These are phyloP conservation scores for Plasmodium malariae DNA, from an alignment of 169 alveolate species.

Conservation along the genomic window DNA sequence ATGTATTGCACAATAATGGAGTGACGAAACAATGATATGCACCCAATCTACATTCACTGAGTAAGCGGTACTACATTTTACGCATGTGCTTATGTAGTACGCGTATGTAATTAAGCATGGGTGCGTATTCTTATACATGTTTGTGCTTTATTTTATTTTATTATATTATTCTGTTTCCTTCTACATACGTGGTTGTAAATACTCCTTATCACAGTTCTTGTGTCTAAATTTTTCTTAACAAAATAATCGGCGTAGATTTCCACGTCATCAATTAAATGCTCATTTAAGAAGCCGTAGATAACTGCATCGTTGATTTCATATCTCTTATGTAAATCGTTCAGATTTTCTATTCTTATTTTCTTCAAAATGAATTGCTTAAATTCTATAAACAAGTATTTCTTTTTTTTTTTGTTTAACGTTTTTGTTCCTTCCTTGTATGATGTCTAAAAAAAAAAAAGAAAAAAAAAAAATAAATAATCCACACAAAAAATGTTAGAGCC, in stretches of 20 bases:
- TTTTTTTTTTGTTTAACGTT: constrained; percentile 41
- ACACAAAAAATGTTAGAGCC: background rate
- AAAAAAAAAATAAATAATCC: background rate
- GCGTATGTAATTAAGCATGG: background rate
- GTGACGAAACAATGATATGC: too few relatives aligned
- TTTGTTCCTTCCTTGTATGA: constrained; percentile 25
- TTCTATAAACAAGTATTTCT: constrained; percentile 61
- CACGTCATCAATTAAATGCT: constrained; percentile 41
- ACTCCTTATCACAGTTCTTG: background rate
- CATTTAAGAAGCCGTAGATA: constrained; percentile 42
- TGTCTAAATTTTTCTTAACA: constrained; percentile 38
- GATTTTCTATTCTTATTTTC: constrained; percentile 18
- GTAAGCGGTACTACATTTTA: too few relatives aligned
- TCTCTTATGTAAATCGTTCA: constrained; percentile 27
- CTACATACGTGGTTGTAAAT: constrained; percentile 31
- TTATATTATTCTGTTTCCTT: background rate
- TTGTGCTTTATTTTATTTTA: background rate
- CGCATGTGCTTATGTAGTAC: background rate
- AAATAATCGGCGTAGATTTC: constrained; percentile 64
- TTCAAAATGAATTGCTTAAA: constrained; percentile 55
- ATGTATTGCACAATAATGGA: background rate
- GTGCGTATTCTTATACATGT: background rate
- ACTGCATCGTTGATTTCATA: constrained; percentile 11
- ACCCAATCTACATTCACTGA: too few relatives aligned
- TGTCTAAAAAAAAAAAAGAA: background rate